phyloP scores from a whole-genome alignment of 768 basidiomycete genomes.

The Lactarius tabidus region DNA sequence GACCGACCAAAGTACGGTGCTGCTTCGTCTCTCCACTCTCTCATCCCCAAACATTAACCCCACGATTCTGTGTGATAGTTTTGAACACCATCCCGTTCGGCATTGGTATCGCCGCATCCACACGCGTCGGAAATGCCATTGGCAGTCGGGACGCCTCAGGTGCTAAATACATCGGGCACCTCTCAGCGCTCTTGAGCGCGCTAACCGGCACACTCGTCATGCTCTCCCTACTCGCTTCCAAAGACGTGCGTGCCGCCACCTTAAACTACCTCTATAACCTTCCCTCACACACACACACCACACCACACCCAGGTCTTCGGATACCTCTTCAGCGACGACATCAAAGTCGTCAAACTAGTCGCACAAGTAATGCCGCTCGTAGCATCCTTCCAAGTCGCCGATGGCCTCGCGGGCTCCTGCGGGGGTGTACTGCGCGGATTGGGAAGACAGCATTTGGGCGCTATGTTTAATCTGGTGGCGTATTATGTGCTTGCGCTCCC shows the following conservation, averaged over 20 bases:
- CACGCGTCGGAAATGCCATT: conserved; percentile 69
- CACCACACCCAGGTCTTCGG: conserved; percentile 49
- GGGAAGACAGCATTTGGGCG: conserved; percentile 65
- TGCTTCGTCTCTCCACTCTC: too few species aligned
- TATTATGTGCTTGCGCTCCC: conserved; percentile 54
- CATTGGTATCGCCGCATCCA: conserved; percentile 67
- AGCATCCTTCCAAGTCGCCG: conserved; percentile 53
- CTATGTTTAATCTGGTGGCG: conserved; percentile 66
- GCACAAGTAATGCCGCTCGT: conserved; percentile 49
- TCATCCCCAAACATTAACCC: too few species aligned
- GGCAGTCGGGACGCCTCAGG: conserved; percentile 50
- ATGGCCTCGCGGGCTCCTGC: conserved; percentile 50
- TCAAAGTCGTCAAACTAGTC: conserved; percentile 47
- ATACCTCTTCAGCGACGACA: conserved; percentile 64
- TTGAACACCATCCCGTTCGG: conserved; percentile 75
- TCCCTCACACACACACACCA: not conserved
- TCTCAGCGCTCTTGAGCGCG: conserved; percentile 60
- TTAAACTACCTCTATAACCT: too few species aligned
- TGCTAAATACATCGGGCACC: conserved; percentile 57
- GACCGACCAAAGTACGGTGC: conserved; percentile 73
- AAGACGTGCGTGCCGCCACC: conserved; percentile 51
- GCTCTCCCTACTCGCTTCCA: conserved; percentile 50
- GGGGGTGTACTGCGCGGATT: conserved; percentile 48
- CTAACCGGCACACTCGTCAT: conserved; percentile 56
- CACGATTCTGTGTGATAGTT: too few species aligned